Conservation (phyloP, 169 alveolate species). For the Nephromyces sp. region DNA sequence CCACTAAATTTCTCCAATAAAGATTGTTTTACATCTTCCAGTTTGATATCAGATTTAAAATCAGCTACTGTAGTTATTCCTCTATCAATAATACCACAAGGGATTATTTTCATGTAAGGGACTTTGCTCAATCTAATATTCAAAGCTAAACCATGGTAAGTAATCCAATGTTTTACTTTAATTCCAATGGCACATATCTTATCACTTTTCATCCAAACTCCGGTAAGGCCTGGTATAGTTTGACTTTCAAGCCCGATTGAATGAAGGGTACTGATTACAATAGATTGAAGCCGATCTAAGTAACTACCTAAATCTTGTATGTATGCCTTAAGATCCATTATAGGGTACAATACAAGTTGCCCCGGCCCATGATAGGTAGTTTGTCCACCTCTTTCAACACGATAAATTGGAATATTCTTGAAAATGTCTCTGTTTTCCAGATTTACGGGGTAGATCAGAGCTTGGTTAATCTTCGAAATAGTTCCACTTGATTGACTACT, state of each 20-base stretch:
- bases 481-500: background rate
- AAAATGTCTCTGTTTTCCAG: slow-evolving; percentile 4
- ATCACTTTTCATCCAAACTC: slow-evolving; percentile 35
- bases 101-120: slow-evolving; percentile 22
- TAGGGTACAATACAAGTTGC: slow-evolving; percentile 45
- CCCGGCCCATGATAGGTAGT: slow-evolving; percentile 58
- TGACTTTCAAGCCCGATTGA: slow-evolving; percentile 18
- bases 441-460: slow-evolving; percentile 7
- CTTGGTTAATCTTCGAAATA: slow-evolving; percentile 16
- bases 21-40: background rate
- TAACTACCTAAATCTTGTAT: slow-evolving; percentile 11
- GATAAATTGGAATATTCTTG: slow-evolving; percentile 28
- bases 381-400: slow-evolving; percentile 53
- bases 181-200: slow-evolving; percentile 45
- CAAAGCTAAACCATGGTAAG: slow-evolving; percentile 51
- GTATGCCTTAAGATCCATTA: slow-evolving; percentile 41
- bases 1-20: background rate
- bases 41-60: background rate
- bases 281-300: slow-evolving; percentile 8
- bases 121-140: slow-evolving; percentile 26
- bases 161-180: slow-evolving; percentile 39
- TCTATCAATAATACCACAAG: slow-evolving; percentile 41
- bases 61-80: background rate
- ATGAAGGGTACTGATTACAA: slow-evolving; percentile 8
- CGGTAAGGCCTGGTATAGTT: slow-evolving; percentile 28